Evolutionary conservation across 441 rosid species (phyloP), one percentile per base, ranked within the genome.

Genomic region (Theobroma grandiflorum): DNA sequence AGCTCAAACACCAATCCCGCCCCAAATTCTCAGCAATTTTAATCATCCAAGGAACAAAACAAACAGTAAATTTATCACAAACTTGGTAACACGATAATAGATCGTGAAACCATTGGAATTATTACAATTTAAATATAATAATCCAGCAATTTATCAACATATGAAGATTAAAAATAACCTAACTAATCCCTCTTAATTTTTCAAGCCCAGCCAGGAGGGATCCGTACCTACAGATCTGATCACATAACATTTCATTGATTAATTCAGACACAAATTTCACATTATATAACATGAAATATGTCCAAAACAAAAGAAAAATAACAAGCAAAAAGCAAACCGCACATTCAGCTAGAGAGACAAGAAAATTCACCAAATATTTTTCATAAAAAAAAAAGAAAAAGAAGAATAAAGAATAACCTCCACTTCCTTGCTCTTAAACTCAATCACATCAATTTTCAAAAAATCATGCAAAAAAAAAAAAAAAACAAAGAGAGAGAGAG

Each of bases 21-120:
- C 35, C 49, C 14, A 52, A 72, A 70, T 53, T 72, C 76, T n/a
- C 64, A 10, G 18, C 63, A 37, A 35, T 53, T 72, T 16, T 20
- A 55, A 72, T n/a, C 16, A 55, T 53, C n/a, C 31, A n/a, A 57
- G 31, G 31, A n/a, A 11, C 31, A 2, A n/a, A n/a, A 2, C 6
- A 57, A 57, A 57, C 22, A 8, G 11, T 0, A 72, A 72, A 71
- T 47, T 3, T 20, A 71, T 49, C 26, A 35, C 75, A 69, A 37
- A 20, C 37, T 50, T 49, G 0, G 31, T 20, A 38, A 37, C 52
- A 20, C 15, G 35, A 20, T 6, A 6, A 8, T 20, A 58, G 63
- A 58, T 20, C 37, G 58, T 45, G 3, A 31, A 47, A 64, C 26
- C 4, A 49, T 47, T 15, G 12, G 26, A 50, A 31, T 15, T 50